Base-by-base conservation (phyloP, 2,329 filamentous ascomycete species). In the Arthroderma uncinatum region DNA sequence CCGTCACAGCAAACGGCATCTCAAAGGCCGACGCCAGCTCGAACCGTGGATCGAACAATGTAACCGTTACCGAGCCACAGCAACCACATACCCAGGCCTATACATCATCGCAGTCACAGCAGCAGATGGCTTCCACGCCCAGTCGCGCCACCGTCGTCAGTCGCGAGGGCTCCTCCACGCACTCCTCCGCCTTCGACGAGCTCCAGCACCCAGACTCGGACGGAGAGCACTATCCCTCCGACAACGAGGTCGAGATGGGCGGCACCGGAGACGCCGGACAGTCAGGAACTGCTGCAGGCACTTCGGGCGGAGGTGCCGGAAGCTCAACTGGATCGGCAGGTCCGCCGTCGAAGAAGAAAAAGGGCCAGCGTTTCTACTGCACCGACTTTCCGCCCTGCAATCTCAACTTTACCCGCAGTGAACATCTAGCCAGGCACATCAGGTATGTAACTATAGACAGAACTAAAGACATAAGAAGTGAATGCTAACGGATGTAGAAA, bases 361-460 rank as follows among this genome's bases (percentile, higher is more conserved):
- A 95, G 72, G 89, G 90, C 0, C 90, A 96, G 70, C 83, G 89
- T 48, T 98, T 98, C 72, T 96, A 92, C 72, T 98, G 93, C 74
- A 94, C 87, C 2, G 90, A 95, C 33, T 97, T 89, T 65, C 92
- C 92, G 25, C 91, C 91, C 2, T 98, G 93, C 72, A 91, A 86
- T 66, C 72, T 98, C 58, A 96, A 90, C 71, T 98, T 98, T 69
- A 97, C 93, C 0, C 79, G 93, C 61, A 97, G 92, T 67, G 93
- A 98, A 70, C 93, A 98, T 76, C 73, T 98, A 60, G 92, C 92
- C 14, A 82, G 93, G 54, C 93, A 98, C 67, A 97, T 98, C 64
- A 83, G 91, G 85, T 91, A 79, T n/a, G n/a, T n/a, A n/a, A n/a
- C n/a, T n/a, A n/a, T n/a, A n/a, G n/a, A n/a, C n/a, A n/a, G n/a